Evolutionary conservation across 1,284 basidiomycete genomes (phyloP), one percentile per base, ranked within the genome.

Genomic region (Neolentinus lepideus): DNA sequence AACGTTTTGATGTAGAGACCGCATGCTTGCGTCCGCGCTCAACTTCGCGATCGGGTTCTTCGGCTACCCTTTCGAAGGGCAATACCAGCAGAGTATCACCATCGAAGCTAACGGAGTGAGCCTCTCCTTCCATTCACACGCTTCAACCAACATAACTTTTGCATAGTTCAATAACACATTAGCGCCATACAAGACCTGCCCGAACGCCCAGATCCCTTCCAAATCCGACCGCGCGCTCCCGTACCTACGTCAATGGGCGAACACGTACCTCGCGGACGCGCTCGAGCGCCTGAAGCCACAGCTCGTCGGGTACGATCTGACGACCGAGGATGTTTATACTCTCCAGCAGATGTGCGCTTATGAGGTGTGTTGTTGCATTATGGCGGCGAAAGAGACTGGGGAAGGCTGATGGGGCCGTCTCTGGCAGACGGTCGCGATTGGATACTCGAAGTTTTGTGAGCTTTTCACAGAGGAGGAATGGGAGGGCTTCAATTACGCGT

Each of bases 41-140:
- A 93, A 94, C 68, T 93, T 94, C 64, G 91, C 90, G 1, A 75
- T 91, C 45, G 92, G 91, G 0, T 92, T 94, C 77, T 94, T 94
- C 64, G 91, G 91, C 0, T 86, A 87, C 60, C 90, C 92, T 11
- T 74, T 84, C 36, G 81, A 90, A 12, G 80, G 80, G 16, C 84
- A 92, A 67, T 94, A 92, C 64, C 79, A 90, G 53, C 84, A 91
- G 66, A 84, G 86, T 60, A 86, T 92, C 58, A 92, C 84, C 26
- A 86, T 92, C 51, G 91, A 94, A 68, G 78, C 74, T 0, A 21
- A 69, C 6, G 81, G 81, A 3, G 47, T 50, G 25, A 8, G 47
- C 38, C 38, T 43, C 19, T 21, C 38, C 16, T n/a, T 16, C n/a
- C 47, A 50, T 29, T 26, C 47, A 14, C 27, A 25, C 47, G 4